phyloP scores from a whole-genome alignment of 2,329 filamentous ascomycete species.

The Cryphonectria carpinicola region DNA sequence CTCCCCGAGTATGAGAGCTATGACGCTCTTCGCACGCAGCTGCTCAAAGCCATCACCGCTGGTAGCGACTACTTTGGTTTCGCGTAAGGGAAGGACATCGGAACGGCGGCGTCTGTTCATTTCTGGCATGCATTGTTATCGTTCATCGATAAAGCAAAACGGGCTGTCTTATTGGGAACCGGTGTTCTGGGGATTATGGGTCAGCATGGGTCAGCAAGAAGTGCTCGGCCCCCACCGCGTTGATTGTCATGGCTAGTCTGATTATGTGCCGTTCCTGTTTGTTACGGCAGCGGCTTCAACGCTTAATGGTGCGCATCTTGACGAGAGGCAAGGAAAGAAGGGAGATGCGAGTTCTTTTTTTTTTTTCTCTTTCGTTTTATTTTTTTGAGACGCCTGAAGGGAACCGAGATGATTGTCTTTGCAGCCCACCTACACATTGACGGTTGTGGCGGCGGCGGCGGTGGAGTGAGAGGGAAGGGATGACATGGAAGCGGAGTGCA shows the following conservation, averaged over 20 bases:
- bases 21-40: constrained; percentile 81
- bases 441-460: neutral
- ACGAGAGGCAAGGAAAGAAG: neutral
- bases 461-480: constrained; percentile 6
- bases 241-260: constrained; percentile 15
- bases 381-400: neutral
- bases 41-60: constrained; percentile 96
- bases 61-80: constrained; percentile 98
- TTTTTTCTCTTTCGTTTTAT: neutral
- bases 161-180: constrained; percentile 20
- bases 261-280: neutral
- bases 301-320: neutral
- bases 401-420: neutral
- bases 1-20: constrained; percentile 98
- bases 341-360: neutral
- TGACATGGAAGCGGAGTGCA: constrained; percentile 29
- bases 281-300: neutral
- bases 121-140: constrained; percentile 11
- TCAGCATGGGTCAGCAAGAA: constrained; percentile 26
- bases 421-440: neutral
- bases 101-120: constrained; percentile 9
- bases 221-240: constrained; percentile 19
- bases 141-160: constrained; percentile 10
- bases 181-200: constrained; percentile 25
- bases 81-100: constrained; percentile 61